Percentiles rank a stretch among this genome's conserved stretches.
These are phyloP conservation scores for Xylaria intraflava DNA, from an alignment of 495 filamentous ascomycete genomes.

Conservation along the genomic window DNA sequence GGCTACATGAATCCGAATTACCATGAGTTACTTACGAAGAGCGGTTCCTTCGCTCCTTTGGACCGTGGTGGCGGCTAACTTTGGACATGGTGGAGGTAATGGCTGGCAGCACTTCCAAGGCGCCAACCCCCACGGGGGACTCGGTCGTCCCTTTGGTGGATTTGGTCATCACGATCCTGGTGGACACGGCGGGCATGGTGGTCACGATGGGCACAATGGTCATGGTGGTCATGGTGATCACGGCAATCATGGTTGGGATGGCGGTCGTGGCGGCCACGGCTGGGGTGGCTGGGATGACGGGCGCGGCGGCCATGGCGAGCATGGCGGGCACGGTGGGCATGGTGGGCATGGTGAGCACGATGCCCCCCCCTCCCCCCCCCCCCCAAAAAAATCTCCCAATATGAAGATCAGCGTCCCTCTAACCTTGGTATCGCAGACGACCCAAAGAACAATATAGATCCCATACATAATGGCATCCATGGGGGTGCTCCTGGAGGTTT, in stretches of 20 bases:
- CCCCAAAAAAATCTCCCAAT: too few relatives aligned
- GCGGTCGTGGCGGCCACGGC: not conserved
- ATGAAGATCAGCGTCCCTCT: too few relatives aligned
- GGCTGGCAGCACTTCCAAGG: too few relatives aligned
- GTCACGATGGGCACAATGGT: not conserved
- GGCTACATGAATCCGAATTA: not conserved
- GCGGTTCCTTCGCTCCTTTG: not conserved
- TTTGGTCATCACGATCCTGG: not conserved
- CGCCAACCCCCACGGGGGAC: not conserved
- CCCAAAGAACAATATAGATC: too few relatives aligned
- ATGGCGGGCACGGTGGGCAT: not conserved
- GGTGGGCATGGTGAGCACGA: too few relatives aligned
- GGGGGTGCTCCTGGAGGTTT: too few relatives aligned
- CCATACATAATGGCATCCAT: too few relatives aligned
- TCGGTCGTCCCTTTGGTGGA: not conserved
- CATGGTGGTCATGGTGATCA: not conserved
- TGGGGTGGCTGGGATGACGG: not conserved
- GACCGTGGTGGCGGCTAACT: not conserved
- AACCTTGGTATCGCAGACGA: too few relatives aligned
- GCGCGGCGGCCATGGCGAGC: not conserved
- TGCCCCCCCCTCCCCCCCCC: too few relatives aligned
- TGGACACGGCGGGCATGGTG: not conserved
- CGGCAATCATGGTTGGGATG: not conserved
- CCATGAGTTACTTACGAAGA: not conserved
- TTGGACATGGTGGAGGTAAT: not conserved